These are phyloP conservation scores for Bryoerythrophyllum caledonicum DNA, from an alignment of 225 moss, liverwort and hornwort species.

Conservation along the genomic window DNA sequence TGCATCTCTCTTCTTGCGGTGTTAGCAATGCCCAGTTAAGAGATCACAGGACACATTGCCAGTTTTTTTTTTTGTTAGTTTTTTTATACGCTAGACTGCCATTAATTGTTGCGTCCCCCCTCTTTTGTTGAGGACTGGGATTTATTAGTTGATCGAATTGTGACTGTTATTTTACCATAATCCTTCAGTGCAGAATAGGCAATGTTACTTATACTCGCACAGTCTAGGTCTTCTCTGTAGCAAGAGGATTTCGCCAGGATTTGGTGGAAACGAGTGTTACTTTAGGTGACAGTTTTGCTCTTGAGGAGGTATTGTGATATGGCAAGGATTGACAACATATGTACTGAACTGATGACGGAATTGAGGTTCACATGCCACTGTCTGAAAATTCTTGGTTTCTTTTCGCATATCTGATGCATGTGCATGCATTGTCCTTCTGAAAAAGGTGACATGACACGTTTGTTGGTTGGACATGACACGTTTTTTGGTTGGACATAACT, in stretches of 20 bases:
- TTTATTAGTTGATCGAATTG: constrained; percentile 8
- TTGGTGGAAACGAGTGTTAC: background rate
- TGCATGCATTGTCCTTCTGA: background rate
- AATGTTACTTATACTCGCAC: background rate
- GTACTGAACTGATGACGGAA: constrained; percentile 17
- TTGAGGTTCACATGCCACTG: constrained; percentile 6
- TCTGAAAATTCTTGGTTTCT: constrained; percentile 6
- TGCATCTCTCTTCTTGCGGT: constrained; percentile 54
- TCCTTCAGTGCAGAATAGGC: constrained; percentile 10
- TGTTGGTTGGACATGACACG: background rate
- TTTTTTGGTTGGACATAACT: background rate
- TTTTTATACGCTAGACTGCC: background rate
- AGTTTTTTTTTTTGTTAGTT: constrained; percentile 4
- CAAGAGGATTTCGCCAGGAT: constrained; percentile 24
- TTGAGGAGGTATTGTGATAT: background rate
- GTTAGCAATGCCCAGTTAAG: constrained; percentile 44
- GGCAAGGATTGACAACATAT: constrained; percentile 27
- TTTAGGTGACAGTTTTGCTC: constrained; percentile 22
- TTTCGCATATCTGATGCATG: background rate
- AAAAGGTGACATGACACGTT: background rate
- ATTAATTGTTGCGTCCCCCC: constrained; percentile 26
- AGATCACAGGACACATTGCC: constrained; percentile 32
- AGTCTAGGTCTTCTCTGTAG: constrained; percentile 12
- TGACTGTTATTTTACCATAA: constrained; percentile 1
- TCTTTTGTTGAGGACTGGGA: background rate